Percentiles rank a stretch among this genome's conserved stretches.
Evolutionary conservation across 345 rosid species (phyloP).

Genomic region (Bruguiera gymnorhiza): DNA sequence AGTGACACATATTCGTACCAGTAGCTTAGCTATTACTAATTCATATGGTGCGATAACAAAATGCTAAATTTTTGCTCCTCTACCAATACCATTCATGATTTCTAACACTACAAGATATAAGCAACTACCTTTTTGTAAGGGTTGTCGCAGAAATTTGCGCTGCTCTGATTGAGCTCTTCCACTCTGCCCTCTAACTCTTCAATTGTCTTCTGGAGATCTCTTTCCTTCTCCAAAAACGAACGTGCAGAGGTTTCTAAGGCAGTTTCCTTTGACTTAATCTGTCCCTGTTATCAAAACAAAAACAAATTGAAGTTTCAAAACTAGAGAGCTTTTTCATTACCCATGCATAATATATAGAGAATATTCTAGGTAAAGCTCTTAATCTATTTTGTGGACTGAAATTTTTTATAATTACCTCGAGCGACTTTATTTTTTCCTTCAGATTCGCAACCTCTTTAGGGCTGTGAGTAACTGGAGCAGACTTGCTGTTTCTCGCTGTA

Average conservation of each 20-base stretch:
- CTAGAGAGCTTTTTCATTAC: neutral
- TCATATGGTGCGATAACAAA: no score
- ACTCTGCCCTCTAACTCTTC: slow-evolving; percentile 54
- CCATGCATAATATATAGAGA: neutral
- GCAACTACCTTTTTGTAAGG: slow-evolving; percentile 36
- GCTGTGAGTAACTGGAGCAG: slow-evolving; percentile 36
- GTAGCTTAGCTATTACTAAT: no score
- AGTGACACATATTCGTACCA: no score
- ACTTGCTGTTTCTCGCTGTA: slow-evolving; percentile 50
- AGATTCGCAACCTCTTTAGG: slow-evolving; percentile 55
- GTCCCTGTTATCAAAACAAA: slow-evolving; percentile 45
- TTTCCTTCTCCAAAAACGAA: slow-evolving; percentile 59
- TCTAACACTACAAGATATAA: neutral
- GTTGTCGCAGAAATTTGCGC: slow-evolving; percentile 16
- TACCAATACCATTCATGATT: neutral
- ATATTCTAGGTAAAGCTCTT: neutral
- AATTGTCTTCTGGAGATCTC: slow-evolving; percentile 44
- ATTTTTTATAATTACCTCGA: slow-evolving; percentile 48
- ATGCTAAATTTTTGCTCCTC: no score
- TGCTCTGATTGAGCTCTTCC: slow-evolving; percentile 41
- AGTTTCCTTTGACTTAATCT: slow-evolving; percentile 57
- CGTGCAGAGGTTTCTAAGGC: slow-evolving; percentile 52
- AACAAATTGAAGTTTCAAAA: no score
- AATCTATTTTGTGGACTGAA: neutral
- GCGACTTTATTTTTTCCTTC: slow-evolving; percentile 54